These are phyloP conservation scores for Diacronema lutheri DNA, from an alignment of 78 protist genomes.

Conservation along the genomic window DNA sequence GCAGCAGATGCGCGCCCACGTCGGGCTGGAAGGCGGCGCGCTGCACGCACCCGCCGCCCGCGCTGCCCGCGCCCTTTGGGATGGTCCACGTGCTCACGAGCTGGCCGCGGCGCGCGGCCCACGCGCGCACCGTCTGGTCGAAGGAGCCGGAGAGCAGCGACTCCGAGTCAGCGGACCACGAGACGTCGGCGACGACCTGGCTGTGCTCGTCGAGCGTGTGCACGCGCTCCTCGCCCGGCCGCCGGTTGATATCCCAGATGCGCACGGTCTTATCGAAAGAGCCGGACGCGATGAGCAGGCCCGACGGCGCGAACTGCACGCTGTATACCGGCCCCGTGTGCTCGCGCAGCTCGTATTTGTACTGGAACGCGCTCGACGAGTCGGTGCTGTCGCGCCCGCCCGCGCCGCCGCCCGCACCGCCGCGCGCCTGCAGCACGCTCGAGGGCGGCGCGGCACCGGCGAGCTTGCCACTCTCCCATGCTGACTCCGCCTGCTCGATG, in stretches of 20 bases:
- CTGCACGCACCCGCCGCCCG: background rate
- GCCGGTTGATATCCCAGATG: conserved; percentile 40
- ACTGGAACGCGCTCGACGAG: too few species aligned
- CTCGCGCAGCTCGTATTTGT: background rate
- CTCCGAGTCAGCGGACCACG: conserved; percentile 36
- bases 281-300: conserved; percentile 64
- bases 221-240: background rate
- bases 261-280: conserved; percentile 63
- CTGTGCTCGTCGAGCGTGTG: background rate
- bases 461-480: too few species aligned
- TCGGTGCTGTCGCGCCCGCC: too few species aligned
- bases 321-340: conserved; percentile 68
- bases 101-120: background rate
- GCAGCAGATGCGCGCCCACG: background rate
- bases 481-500: background rate
- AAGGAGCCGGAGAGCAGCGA: conserved; percentile 4
- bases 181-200: conserved; percentile 19
- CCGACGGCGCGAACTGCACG: conserved; percentile 59
- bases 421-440: too few species aligned
- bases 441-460: too few species aligned
- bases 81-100: background rate
- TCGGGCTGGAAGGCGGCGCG: background rate
- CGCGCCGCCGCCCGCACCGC: background rate
- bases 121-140: background rate
- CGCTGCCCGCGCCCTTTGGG: too few species aligned